These are phyloP conservation scores for Candida sp. DNA, from an alignment of 1,139 yeast genomes.

Conservation along the genomic window DNA sequence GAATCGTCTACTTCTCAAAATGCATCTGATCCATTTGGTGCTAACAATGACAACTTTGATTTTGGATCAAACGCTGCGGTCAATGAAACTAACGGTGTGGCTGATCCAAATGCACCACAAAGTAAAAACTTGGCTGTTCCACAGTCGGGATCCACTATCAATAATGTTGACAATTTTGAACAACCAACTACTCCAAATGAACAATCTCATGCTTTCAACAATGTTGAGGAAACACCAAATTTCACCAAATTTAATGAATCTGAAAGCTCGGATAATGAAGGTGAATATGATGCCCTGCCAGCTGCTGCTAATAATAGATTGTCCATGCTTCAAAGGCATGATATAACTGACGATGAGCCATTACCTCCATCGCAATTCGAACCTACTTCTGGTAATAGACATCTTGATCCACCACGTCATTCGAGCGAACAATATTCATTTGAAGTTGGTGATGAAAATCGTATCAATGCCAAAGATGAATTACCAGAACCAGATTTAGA, in stretches of 20 bases:
- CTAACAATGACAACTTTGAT: neutral
- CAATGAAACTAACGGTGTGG: neutral
- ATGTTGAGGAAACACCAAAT: conserved; percentile 21
- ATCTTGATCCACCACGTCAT: conserved; percentile 11
- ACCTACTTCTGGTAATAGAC: conserved; percentile 1
- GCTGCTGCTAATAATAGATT: conserved; percentile 7
- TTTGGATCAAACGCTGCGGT: neutral
- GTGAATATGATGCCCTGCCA: conserved; percentile 8
- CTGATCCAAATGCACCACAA: neutral
- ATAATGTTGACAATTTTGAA: conserved; percentile 4
- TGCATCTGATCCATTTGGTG: conserved; percentile 4
- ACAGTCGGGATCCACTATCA: conserved; percentile 1
- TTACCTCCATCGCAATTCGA: neutral
- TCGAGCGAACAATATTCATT: conserved; percentile 34
- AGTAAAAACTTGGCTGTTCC: conserved; percentile 1
- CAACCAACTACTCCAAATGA: conserved; percentile 8
- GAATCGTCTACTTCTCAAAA: no score
- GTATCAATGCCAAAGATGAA: conserved; percentile 11
- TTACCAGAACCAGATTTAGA: conserved; percentile 17
- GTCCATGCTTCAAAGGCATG: conserved; percentile 33
- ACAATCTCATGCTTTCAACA: conserved; percentile 1
- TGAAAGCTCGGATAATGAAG: conserved; percentile 23
- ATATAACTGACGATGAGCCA: conserved; percentile 13
- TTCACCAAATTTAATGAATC: conserved; percentile 20
- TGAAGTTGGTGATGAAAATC: conserved; percentile 40